A percentile compares a stretch with the other conserved stretches of the same genome.
Evolutionary conservation across 1,139 yeast genomes (phyloP).

Genomic region (Geotrichum restrictum): DNA sequence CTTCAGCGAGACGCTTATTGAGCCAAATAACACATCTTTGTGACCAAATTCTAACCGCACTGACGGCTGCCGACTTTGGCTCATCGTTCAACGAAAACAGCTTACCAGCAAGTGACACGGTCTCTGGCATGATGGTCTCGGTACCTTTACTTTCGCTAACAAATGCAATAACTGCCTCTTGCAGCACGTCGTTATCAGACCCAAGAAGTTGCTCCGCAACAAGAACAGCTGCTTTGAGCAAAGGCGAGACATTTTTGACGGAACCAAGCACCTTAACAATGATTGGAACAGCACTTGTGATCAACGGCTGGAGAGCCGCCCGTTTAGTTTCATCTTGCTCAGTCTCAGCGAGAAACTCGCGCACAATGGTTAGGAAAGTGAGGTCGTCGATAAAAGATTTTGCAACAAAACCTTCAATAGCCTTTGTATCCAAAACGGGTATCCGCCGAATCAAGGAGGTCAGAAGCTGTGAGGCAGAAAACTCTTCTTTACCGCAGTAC

Average conservation of each 20-base stretch:
- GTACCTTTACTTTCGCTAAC: slow-evolving; percentile 15
- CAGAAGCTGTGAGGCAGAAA: slow-evolving; percentile 18
- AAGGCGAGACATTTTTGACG: slow-evolving; percentile 5
- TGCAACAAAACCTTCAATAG: slow-evolving; percentile 17
- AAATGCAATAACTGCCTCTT: slow-evolving; percentile 11
- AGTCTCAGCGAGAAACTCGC: slow-evolving; percentile 8
- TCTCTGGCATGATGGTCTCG: slow-evolving; percentile 16
- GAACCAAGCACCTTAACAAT: slow-evolving; percentile 2
- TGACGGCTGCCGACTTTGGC: slow-evolving; percentile 5
- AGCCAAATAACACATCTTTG: slow-evolving; percentile 30
- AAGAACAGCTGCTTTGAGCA: slow-evolving; percentile 13
- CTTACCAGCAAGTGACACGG: slow-evolving; percentile 15
- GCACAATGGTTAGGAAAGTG: slow-evolving; percentile 19
- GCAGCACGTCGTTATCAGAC: slow-evolving; percentile 2
- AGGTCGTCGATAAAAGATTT: slow-evolving; percentile 19
- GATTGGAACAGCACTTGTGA: slow-evolving; percentile 5
- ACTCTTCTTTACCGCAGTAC: slow-evolving; percentile 9
- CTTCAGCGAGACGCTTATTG: slow-evolving; percentile 31
- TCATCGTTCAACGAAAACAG: slow-evolving; percentile 7
- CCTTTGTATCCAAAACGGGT: slow-evolving; percentile 14
- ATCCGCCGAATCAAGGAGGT: slow-evolving; percentile 16
- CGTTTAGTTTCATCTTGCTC: slow-evolving; percentile 2
- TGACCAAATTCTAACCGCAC: slow-evolving; percentile 22
- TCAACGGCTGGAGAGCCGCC: slow-evolving; percentile 1
- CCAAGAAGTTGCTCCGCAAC: slow-evolving; percentile 13